Evolutionary conservation across 2,329 filamentous ascomycete genomes (phyloP), one percentile per base, ranked within the genome.

Genomic region (Aspergillus hortae): DNA sequence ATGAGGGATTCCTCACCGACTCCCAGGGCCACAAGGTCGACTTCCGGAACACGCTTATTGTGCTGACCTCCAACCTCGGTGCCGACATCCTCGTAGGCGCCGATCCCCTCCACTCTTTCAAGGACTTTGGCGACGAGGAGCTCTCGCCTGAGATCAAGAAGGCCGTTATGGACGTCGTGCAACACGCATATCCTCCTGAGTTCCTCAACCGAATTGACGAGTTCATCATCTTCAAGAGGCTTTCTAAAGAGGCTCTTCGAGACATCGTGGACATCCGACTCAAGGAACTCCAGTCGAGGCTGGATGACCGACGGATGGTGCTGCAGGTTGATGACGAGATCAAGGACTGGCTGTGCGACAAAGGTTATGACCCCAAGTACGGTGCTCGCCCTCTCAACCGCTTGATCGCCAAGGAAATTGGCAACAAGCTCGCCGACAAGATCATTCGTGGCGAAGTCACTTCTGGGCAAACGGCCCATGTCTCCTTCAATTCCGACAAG

Each of bases 171-270:
- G 89, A 95, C 64, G 85, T 95, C 14, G 92, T 97, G 1, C 79
- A 87, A 15, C 72, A 79, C 7, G 74, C 79, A 1, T 87, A 96
- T 67, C 85, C 92, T 4, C 94, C 94, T 3, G 94, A 97, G 69
- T 99, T 97, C 78, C 81, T 97, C 58, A 97, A 99, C 75, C 84
- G 94, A 17, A 90, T 97, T 56, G 92, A 97, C 71, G 92, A 95
- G 55, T 96, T 97, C 75, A 96, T 97, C 69, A 77, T 97, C 66
- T 97, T 97, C 80, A 92, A 92, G 73, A 84, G 92, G 7, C 81
- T 97, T 2, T 89, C 90, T 1, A 81, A 80, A 27, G 77, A 80
- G 15, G 92, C 92, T 14, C 80, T 97, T 51, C 82, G 90, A 27
- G 92, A 95, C 65, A 97, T 97, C 58, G 91, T 96, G 45, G 90